Base-by-base conservation (phyloP, 1,284 basidiomycete species). In the Tausonia pullulans region DNA sequence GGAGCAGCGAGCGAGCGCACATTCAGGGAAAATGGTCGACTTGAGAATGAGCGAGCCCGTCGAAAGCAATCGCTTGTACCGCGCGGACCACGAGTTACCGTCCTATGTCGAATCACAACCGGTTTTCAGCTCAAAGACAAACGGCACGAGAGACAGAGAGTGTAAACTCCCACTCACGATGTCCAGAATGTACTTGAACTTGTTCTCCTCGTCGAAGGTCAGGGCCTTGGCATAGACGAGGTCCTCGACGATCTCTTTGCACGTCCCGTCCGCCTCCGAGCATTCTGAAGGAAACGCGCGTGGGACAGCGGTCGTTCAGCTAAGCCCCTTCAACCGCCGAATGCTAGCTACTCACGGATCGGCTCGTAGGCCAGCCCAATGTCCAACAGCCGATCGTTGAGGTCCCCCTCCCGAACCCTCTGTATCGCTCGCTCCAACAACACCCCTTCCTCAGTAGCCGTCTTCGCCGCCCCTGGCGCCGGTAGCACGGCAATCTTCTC, bases 311-410 rank as follows among this genome's bases (percentile, higher is more conserved):
- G 27, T 27, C 27, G 27, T 27, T 27, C 27, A 27, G 27, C 27
- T 27, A 2, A 27, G 27, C 27, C 27, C 27, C 27, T 27, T 27
- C 27, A 27, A 27, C 27, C 2, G 27, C 27, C 27, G 27, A 27
- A 27, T 27, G 27, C 27, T 27, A 14, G 13, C 9, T 6, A 71
- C 73, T 69, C 60, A 73, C 73, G 74, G 39, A 75, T 71, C 4
- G 74, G 71, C 14, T 58, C 45, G 54, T 71, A 72, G 10, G 72
- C 71, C 45, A 76, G 75, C 3, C 68, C 72, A 11, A 76, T 61
- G 68, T 77, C 90, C 68, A 83, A 84, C 69, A 95, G 79, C 69
- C 86, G 81, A 63, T 86, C 83, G 77, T 94, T 88, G 67, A 95
- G 81, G 70, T 85, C 82, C 53, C 87, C 87, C 74, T 27, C 27